Base-by-base conservation (phyloP, 148 eudicot genomes). In the Pharnaceum exiguum region DNA sequence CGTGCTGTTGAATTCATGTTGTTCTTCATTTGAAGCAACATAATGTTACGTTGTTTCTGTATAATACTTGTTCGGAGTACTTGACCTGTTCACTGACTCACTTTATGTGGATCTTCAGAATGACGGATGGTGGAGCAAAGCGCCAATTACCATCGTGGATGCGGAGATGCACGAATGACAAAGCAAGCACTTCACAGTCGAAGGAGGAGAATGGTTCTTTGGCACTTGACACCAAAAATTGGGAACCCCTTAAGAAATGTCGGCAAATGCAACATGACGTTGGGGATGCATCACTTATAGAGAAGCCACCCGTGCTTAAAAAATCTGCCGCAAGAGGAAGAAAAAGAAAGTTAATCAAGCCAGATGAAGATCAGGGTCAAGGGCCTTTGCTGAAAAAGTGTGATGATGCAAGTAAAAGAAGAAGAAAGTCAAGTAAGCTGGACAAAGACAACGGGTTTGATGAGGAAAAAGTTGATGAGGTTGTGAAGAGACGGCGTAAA, bases 91-190 rank as follows among this genome's bases (percentile, higher is more conserved):
- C n/a, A n/a, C n/a, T n/a, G n/a, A n/a, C n/a, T n/a, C n/a, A n/a
- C n/a, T n/a, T n/a, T n/a, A n/a, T n/a, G n/a, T n/a, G n/a, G n/a
- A n/a, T n/a, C n/a, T 57, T n/a, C 17, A 25, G 15, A 33, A 35
- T 35, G 47, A 70, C 63, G 74, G 39, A 51, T 43, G 70, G 67
- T 18, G 78, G 66, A 53, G 60, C 31, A 53, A 75, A 59, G 61
- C 69, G 95, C 48, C 78, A 73, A 55, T 66, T 87, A 62, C 95
- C 95, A 9, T 52, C 68, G 38, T 87, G 95, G 95, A 87, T 87
- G 95, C 21, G 79, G 60, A 72, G 77, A 32, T 61, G 27, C 25
- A 16, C 71, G 45, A 53, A 58, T 54, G 75, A 77, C 42, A 62
- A 60, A 60, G 62, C 65, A 21, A 55, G 59, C 26, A 59, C 27